Evolutionary conservation across 2,329 filamentous ascomycete genomes (phyloP).

Genomic region (Alternaria sp.): DNA sequence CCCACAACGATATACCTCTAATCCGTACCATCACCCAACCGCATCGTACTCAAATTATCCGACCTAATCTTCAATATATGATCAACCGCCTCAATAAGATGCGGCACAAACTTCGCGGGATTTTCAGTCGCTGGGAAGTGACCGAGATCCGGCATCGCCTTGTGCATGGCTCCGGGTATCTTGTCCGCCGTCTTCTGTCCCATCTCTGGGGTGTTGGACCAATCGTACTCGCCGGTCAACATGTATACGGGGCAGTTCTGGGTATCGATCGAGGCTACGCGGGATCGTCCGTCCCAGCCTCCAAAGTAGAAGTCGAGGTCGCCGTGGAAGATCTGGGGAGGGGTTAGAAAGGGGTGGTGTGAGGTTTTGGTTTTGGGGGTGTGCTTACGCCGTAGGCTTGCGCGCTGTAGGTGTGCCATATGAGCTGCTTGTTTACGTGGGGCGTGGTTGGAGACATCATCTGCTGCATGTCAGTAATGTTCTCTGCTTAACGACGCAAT

Average conservation of each 20-base stretch:
- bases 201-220: slow-evolving; percentile 57
- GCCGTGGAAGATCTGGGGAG: slow-evolving; percentile 55
- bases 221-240: slow-evolving; percentile 59
- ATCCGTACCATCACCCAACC: slow-evolving; percentile 36
- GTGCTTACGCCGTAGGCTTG: slow-evolving; percentile 55
- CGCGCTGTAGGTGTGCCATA: slow-evolving; percentile 58
- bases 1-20: background rate
- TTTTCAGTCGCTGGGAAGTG: slow-evolving; percentile 58
- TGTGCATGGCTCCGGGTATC: slow-evolving; percentile 54
- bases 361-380: no score
- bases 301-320: slow-evolving; percentile 60
- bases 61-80: slow-evolving; percentile 45
- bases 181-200: slow-evolving; percentile 55
- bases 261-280: slow-evolving; percentile 54
- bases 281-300: slow-evolving; percentile 56
- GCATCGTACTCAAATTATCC: slow-evolving; percentile 39
- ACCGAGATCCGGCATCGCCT: slow-evolving; percentile 54
- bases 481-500: no score
- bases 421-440: slow-evolving; percentile 53
- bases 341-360: background rate
- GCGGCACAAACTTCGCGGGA: slow-evolving; percentile 47
- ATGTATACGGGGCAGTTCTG: slow-evolving; percentile 59
- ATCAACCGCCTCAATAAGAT: slow-evolving; percentile 48
- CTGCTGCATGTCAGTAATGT: slow-evolving; percentile 18
- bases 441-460: slow-evolving; percentile 58